These are phyloP conservation scores for Ceratobasidium sp. DNA, from an alignment of 1,284 basidiomycete genomes.

Conservation along the genomic window DNA sequence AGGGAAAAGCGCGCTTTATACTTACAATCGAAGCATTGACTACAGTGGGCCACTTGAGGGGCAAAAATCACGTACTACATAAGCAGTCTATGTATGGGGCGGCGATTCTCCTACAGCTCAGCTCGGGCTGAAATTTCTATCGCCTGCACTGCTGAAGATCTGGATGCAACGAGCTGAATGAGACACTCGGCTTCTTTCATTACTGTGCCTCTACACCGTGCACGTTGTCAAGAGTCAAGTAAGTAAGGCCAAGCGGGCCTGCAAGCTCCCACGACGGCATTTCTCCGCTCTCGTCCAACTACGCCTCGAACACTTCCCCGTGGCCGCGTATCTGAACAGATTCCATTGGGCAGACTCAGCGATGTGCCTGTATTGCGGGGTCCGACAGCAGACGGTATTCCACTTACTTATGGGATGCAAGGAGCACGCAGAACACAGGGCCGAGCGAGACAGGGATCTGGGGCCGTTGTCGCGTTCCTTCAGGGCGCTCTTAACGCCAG, in stretches of 20 bases:
- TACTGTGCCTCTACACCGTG: no score
- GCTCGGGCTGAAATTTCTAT: slow-evolving; percentile 1
- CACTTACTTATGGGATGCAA: slow-evolving; percentile 18
- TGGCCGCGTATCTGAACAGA: slow-evolving; percentile 1
- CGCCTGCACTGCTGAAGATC: neutral
- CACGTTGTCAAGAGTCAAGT: no score
- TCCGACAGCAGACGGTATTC: neutral
- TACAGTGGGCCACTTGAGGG: no score
- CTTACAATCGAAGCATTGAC: no score
- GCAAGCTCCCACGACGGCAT: neutral
- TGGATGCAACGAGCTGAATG: slow-evolving; percentile 1
- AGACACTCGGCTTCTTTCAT: neutral
- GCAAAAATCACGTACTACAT: no score
- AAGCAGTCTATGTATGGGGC: neutral
- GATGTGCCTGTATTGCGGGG: neutral
- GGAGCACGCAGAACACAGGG: neutral
- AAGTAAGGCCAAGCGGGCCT: neutral
- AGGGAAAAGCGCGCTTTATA: neutral
- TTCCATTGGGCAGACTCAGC: neutral
- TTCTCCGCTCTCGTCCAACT: slow-evolving; percentile 8
- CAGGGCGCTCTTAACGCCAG: neutral
- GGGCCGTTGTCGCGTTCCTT: neutral
- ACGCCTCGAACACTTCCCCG: neutral
- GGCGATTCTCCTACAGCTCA: neutral
- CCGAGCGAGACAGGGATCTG: neutral